These are phyloP conservation scores for Coemansia sp. DNA, from an alignment of 192 early-diverging fungal species.

Conservation along the genomic window DNA sequence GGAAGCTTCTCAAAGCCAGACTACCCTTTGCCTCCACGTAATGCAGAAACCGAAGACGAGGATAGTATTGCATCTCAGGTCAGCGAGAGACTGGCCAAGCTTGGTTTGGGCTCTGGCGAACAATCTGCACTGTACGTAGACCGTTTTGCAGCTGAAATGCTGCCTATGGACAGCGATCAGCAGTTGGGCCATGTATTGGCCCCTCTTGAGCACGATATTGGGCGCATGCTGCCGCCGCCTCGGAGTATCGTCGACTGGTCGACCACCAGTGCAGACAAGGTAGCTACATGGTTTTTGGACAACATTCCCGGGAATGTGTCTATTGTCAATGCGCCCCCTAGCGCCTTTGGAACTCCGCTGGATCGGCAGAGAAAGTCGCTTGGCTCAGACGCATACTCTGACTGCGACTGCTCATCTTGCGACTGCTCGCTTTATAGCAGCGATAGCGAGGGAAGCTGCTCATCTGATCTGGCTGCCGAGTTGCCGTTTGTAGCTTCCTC, in stretches of 20 bases:
- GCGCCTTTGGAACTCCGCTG: slow-evolving; percentile 34
- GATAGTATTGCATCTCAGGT: slow-evolving; percentile 48
- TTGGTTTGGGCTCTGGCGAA: slow-evolving; percentile 3
- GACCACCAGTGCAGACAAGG: slow-evolving; percentile 37
- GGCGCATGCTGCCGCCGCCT: slow-evolving; percentile 30
- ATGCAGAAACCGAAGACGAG: slow-evolving; percentile 20
- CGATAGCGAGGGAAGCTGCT: slow-evolving; percentile 12
- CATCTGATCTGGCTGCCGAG: background rate
- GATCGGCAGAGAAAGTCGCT: slow-evolving; percentile 14
- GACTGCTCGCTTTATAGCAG: slow-evolving; percentile 36
- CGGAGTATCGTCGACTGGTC: slow-evolving; percentile 50
- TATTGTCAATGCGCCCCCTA: slow-evolving; percentile 29
- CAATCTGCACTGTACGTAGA: background rate
- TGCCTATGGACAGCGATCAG: background rate
- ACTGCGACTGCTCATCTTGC: slow-evolving; percentile 39
- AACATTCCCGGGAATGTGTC: slow-evolving; percentile 52
- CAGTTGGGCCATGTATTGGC: slow-evolving; percentile 5
- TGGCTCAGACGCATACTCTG: slow-evolving; percentile 25
- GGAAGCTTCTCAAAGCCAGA: slow-evolving; percentile 39
- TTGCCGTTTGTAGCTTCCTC: background rate
- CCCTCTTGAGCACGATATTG: slow-evolving; percentile 20
- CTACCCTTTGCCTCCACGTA: slow-evolving; percentile 3
- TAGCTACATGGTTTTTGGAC: slow-evolving; percentile 54
- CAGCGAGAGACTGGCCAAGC: slow-evolving; percentile 38
- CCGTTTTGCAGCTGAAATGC: background rate